Conservation (phyloP, 176 grass and related monocot species). For the Pontederia paniculata region DNA sequence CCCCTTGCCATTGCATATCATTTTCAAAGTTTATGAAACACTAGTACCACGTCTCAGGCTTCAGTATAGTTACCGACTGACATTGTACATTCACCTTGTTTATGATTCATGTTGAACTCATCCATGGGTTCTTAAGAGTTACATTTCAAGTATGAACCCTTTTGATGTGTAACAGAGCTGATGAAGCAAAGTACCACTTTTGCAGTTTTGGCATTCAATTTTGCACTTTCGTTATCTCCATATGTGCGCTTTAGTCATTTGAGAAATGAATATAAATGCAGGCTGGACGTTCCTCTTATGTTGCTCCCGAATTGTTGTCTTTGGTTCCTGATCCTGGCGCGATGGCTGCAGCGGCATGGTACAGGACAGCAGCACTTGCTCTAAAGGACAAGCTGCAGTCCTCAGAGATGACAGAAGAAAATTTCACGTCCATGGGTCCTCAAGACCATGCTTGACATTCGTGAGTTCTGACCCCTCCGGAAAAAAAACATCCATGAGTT, state of each 20-base stretch:
- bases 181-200: background rate
- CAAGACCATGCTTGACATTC: background rate
- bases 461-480: slow-evolving; percentile 11
- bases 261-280: slow-evolving; percentile 26
- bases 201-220: background rate
- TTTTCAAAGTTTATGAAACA: too few species aligned
- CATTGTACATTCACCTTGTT: too few species aligned
- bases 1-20: background rate
- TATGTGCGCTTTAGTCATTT: background rate
- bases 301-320: slow-evolving; percentile 47
- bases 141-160: background rate
- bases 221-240: background rate
- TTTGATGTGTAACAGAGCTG: background rate
- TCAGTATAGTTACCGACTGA: background rate
- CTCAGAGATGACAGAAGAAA: slow-evolving; percentile 21
- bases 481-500: slow-evolving; percentile 26
- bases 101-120: too few species aligned
- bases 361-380: slow-evolving; percentile 43
- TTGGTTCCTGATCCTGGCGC: slow-evolving; percentile 88
- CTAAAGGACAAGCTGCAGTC: slow-evolving; percentile 41
- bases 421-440: slow-evolving; percentile 4
- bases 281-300: slow-evolving; percentile 84
- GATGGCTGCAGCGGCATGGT: slow-evolving; percentile 86
- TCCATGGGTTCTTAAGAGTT: background rate
- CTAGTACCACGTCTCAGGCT: too few species aligned